Evolutionary conservation across 1,284 basidiomycete species (phyloP), one percentile per base, ranked within the genome.

Genomic region (Rhodofomes roseus): DNA sequence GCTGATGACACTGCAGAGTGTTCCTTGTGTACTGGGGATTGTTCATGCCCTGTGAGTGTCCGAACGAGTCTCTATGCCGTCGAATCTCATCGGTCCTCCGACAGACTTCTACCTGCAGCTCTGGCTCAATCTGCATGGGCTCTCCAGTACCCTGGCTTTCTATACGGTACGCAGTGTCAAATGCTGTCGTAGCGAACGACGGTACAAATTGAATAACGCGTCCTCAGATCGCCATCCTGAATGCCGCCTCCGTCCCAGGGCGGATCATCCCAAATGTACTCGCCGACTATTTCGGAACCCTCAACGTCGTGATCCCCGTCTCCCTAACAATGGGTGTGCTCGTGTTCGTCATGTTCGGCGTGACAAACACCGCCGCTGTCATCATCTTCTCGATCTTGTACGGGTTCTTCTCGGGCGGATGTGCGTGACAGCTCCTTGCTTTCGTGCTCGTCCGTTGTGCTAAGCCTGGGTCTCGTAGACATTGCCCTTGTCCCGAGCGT

Each of bases 371-470:
- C 29, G 56, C 56, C 8, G 61, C 76, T 12, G 70, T 87, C 46
- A 74, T 81, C 61, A 57, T 77, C 5, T 90, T 87, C 61, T 79
- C 84, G 3, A 74, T 76, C 0, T 39, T 80, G 0, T 90, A 85
- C 63, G 87, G 87, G 0, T 70, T 71, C 64, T 70, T 68, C 61
- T 66, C 66, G 7, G 71, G 71, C 18, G 67, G 68, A 25, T 56
- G 58, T 56, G 27, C 25, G 51, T 23, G 18, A 12, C n/a, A n/a
- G n/a, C n/a, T n/a, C n/a, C n/a, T n/a, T 39, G 6, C 27, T 12
- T 14, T 27, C 20, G 3, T 9, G 34, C 1, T 6, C 27, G 22
- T 27, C 4, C 12, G 18, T 23, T 4, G 5, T 37, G 3, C 29
- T 39, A 20, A 34, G 14, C 5, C 39, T 4, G 39, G n/a, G 4